A percentile compares a stretch with the other conserved stretches of the same genome.
Evolutionary conservation across 2,329 filamentous ascomycete genomes (phyloP).

Genomic region (Plectosphaerella plurivora): DNA sequence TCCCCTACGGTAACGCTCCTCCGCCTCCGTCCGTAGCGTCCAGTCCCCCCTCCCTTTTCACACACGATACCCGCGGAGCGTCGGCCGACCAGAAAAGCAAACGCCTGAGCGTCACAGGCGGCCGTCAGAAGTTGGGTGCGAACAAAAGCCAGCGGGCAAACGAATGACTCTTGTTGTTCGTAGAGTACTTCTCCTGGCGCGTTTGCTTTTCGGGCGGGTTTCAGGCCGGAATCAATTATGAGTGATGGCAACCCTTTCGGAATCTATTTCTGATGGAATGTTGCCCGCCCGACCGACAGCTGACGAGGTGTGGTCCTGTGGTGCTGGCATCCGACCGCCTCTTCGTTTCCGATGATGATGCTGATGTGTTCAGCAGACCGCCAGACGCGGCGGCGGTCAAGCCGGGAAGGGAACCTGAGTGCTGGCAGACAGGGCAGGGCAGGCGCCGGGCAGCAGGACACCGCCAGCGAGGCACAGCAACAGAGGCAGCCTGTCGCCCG

Average conservation of each 20-base stretch:
- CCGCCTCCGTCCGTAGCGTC: too few relatives aligned
- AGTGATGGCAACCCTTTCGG: not conserved
- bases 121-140: not conserved
- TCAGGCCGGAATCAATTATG: not conserved
- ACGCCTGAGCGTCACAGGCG: not conserved
- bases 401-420: not conserved
- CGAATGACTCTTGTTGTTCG: too few relatives aligned
- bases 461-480: too few relatives aligned
- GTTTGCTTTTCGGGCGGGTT: not conserved
- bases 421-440: not conserved
- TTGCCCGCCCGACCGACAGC: not conserved
- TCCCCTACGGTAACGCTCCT: too few relatives aligned
- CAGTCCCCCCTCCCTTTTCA: too few relatives aligned
- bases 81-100: not conserved
- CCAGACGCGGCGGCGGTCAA: not conserved
- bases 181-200: not conserved
- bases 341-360: too few relatives aligned
- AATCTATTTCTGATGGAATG: not conserved
- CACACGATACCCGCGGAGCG: not conserved
- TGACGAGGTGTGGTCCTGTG: not conserved
- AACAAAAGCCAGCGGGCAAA: too few relatives aligned
- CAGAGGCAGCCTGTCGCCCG: too few relatives aligned
- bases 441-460: too few relatives aligned
- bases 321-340: not conserved
- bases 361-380: not conserved